Evolutionary conservation across 805 yeast genomes (phyloP).

Genomic region (Yarrowia keelungensis): DNA sequence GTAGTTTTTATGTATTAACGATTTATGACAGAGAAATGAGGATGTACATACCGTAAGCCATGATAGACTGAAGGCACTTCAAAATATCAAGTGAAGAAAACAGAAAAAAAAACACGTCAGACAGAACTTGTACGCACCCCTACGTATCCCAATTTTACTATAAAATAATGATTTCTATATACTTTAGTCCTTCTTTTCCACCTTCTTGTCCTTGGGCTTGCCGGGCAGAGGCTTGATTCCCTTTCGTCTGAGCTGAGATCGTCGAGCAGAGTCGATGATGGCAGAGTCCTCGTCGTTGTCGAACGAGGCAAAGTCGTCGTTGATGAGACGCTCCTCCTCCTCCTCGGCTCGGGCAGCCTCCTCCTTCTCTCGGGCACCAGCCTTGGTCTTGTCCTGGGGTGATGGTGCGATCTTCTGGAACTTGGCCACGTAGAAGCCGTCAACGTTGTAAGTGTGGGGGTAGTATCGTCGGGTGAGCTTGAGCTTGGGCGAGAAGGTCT

Average conservation of each 20-base stretch:
- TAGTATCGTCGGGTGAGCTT: constrained; percentile 91
- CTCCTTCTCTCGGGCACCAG: constrained; percentile 89
- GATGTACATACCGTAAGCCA: neutral
- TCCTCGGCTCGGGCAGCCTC: constrained; percentile 71
- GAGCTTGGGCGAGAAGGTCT: constrained; percentile 78
- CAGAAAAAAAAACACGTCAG: no score
- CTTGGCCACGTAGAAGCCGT: constrained; percentile 97
- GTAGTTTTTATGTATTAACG: neutral
- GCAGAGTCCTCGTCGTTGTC: constrained; percentile 77
- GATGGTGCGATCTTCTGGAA: constrained; percentile 89
- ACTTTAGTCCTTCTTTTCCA: neutral
- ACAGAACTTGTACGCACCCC: no score
- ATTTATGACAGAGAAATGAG: neutral
- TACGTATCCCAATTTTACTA: no score
- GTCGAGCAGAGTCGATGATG: constrained; percentile 65
- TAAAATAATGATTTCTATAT: constrained; percentile 18
- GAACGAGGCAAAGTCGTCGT: constrained; percentile 85
- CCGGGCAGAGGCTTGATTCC: constrained; percentile 46
- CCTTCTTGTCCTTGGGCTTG: constrained; percentile 17
- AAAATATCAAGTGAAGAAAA: no score
- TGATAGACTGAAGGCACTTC: no score
- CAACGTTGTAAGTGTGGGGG: constrained; percentile 98
- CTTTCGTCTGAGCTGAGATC: constrained; percentile 48
- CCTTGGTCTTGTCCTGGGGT: constrained; percentile 82
- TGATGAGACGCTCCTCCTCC: constrained; percentile 75